These are phyloP conservation scores for Colletotrichum theobromicola DNA, from an alignment of 2,329 filamentous ascomycete genomes.

Conservation along the genomic window DNA sequence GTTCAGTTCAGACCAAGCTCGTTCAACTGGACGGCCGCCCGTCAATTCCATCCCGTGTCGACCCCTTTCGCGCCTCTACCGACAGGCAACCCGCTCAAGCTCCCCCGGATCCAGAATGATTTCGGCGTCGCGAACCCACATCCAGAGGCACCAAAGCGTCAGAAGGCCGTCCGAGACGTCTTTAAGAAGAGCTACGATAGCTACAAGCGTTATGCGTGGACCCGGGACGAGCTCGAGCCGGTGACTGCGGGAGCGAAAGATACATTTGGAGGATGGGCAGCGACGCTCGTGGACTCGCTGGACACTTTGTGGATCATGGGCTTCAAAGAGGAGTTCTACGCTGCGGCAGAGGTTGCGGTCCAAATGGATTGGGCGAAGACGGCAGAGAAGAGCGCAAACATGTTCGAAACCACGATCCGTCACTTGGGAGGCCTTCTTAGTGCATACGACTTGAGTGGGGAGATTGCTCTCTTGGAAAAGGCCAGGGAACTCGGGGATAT, in stretches of 20 bases:
- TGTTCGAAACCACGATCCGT: constrained; percentile 75
- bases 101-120: constrained; percentile 39
- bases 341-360: constrained; percentile 47
- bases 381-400: constrained; percentile 51
- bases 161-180: constrained; percentile 34
- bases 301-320: constrained; percentile 63
- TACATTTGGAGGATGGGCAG: constrained; percentile 53
- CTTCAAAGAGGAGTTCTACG: constrained; percentile 53
- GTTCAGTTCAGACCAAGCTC: constrained; percentile 27
- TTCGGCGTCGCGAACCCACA: constrained; percentile 41
- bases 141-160: constrained; percentile 19
- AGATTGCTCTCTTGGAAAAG: constrained; percentile 62
- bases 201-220: constrained; percentile 50
- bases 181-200: constrained; percentile 43
- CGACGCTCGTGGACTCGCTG: constrained; percentile 49
- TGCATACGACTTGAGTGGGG: constrained; percentile 71
- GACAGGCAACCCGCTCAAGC: constrained; percentile 23
- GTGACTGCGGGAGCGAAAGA: constrained; percentile 42
- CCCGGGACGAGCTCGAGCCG: constrained; percentile 49
- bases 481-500: constrained; percentile 68
- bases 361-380: constrained; percentile 59
- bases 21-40: constrained; percentile 35
- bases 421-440: constrained; percentile 73
- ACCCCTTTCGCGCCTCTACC: constrained; percentile 36
- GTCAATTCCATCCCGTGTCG: constrained; percentile 31